Percentiles rank a stretch among this genome's conserved stretches.
These are phyloP conservation scores for Uronychia binucleata DNA, from an alignment of 73 alveolate genomes.

Conservation along the genomic window DNA sequence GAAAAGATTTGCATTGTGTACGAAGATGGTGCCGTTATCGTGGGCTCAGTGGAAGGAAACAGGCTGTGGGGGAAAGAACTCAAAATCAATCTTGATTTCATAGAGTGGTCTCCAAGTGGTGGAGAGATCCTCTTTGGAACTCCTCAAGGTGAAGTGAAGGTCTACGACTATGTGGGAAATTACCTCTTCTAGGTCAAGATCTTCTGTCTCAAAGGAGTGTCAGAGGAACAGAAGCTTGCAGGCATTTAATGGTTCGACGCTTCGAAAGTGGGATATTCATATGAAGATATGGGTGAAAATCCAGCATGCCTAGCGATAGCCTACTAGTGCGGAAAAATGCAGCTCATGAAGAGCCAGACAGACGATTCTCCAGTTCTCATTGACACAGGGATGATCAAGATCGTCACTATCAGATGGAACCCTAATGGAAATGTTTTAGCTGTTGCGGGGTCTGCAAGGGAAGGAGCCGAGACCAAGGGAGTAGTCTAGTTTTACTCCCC, in stretches of 20 bases:
- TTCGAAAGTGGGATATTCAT: constrained; percentile 67
- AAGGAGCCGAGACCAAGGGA: constrained; percentile 73
- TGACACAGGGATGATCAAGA: constrained; percentile 84
- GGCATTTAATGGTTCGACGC: constrained; percentile 78
- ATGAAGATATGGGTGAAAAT: constrained; percentile 51
- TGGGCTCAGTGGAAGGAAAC: constrained; percentile 99
- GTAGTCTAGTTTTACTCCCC: constrained; percentile 89
- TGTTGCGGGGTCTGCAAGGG: constrained; percentile 74
- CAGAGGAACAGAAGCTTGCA: constrained; percentile 70
- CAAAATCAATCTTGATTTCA: constrained; percentile 76
- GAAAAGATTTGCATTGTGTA: constrained; percentile 93
- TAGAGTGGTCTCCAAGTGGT: constrained; percentile 99
- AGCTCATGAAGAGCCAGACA: constrained; percentile 90
- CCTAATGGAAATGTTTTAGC: constrained; percentile 83
- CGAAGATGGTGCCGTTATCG: constrained; percentile 99
- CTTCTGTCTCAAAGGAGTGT: constrained; percentile 69
- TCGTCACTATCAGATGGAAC: constrained; percentile 74
- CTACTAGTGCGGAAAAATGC: constrained; percentile 91
- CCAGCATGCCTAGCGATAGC: constrained; percentile 79
- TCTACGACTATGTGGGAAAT: constrained; percentile 87
- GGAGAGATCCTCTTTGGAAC: constrained; percentile 96
- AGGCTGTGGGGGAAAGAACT: constrained; percentile 98
- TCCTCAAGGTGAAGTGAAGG: constrained; percentile 94
- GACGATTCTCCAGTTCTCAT: constrained; percentile 85
- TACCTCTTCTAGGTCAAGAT: constrained; percentile 67